phyloP scores from a whole-genome alignment of 2,329 filamentous ascomycete species.

The Arthrobotrys pseudoclavata region DNA sequence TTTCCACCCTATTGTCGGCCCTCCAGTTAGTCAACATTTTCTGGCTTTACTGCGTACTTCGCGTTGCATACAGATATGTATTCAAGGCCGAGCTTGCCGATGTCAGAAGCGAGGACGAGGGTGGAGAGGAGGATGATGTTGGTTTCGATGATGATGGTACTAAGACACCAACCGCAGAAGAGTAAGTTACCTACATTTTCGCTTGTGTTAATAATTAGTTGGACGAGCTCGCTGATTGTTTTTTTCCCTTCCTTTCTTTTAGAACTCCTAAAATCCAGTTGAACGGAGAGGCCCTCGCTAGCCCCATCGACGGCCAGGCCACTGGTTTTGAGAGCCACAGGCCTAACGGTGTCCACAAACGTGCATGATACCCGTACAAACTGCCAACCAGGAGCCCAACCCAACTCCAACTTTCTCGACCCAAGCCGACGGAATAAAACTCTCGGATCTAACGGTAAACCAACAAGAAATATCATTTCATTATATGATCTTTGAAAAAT shows the following conservation, averaged over 20 bases:
- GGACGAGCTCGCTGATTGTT: background rate
- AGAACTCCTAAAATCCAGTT: conserved; percentile 55
- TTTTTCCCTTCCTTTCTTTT: background rate
- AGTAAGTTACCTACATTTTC: conserved; percentile 30
- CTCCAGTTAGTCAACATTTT: conserved; percentile 84
- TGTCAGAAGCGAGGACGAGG: conserved; percentile 80
- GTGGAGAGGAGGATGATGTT: conserved; percentile 69
- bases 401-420: background rate
- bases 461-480: conserved; percentile 15
- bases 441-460: conserved; percentile 12
- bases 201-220: background rate
- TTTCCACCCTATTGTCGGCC: conserved; percentile 74
- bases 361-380: conserved; percentile 19
- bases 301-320: conserved; percentile 37
- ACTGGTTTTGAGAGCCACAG: conserved; percentile 34
- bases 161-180: conserved; percentile 34
- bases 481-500: conserved; percentile 48
- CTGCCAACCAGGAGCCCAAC: background rate
- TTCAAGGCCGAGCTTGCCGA: conserved; percentile 74
- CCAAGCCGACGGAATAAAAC: conserved; percentile 1
- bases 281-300: conserved; percentile 46
- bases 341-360: conserved; percentile 32
- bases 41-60: conserved; percentile 83
- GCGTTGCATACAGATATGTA: conserved; percentile 80
- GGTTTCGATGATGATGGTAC: conserved; percentile 54